These are phyloP conservation scores for Xylaria sp. DNA, from an alignment of 2,329 filamentous ascomycete genomes.

Conservation along the genomic window DNA sequence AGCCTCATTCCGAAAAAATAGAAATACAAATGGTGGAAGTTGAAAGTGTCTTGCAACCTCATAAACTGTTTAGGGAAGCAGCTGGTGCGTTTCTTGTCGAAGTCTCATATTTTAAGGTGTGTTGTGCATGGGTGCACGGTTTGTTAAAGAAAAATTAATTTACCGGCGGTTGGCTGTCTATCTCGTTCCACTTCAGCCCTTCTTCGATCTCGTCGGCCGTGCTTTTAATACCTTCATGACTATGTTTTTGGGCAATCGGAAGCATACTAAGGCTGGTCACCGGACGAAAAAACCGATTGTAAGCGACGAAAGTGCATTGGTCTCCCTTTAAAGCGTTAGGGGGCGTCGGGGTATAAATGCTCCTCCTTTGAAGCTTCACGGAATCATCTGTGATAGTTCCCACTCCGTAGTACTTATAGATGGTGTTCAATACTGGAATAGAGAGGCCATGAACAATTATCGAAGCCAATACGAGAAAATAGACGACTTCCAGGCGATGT, in stretches of 20 bases:
- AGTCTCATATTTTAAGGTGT: no score
- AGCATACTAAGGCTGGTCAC: conserved; percentile 17
- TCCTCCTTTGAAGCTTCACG: conserved; percentile 46
- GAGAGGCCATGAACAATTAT: conserved; percentile 55
- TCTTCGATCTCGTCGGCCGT: neutral
- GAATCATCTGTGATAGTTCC: conserved; percentile 51
- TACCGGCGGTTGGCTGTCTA: neutral
- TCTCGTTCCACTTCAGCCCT: neutral
- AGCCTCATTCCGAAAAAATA: no score
- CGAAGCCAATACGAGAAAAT: conserved; percentile 49
- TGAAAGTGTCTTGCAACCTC: no score
- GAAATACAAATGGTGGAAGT: no score
- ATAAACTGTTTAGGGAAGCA: no score
- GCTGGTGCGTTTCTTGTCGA: no score
- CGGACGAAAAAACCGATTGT: conserved; percentile 55
- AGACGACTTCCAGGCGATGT: conserved; percentile 42
- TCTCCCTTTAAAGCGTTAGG: conserved; percentile 48
- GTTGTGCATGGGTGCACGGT: no score
- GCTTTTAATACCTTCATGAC: conserved; percentile 7
- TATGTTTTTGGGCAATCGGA: conserved; percentile 16
- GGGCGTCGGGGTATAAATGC: conserved; percentile 45
- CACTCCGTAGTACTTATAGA: conserved; percentile 48
- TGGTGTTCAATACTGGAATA: conserved; percentile 49
- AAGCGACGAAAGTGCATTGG: conserved; percentile 49
- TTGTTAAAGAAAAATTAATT: neutral